Conservation (phyloP, 1,284 basidiomycete species). For the Hemileia vastatrix region DNA sequence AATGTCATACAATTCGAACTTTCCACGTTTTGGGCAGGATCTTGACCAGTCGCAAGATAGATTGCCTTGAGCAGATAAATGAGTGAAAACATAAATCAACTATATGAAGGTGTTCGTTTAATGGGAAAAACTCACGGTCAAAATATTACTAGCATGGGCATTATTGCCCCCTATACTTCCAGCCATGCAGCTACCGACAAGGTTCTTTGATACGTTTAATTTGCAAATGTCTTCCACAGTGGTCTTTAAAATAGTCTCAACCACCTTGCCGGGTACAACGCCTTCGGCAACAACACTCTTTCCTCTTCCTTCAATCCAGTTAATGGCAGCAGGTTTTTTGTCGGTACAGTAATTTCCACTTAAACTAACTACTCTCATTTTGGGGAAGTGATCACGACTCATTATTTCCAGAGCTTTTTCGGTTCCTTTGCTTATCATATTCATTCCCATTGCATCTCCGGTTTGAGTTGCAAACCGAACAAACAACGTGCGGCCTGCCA, state of each 20-base stretch:
- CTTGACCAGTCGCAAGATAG: slow-evolving; percentile 93
- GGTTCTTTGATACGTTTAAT: slow-evolving; percentile 94
- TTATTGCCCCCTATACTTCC: slow-evolving; percentile 96
- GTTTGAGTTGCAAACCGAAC: slow-evolving; percentile 93
- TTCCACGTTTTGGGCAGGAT: slow-evolving; percentile 98
- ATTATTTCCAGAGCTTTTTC: slow-evolving; percentile 84
- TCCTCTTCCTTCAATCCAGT: slow-evolving; percentile 98
- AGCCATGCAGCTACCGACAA: slow-evolving; percentile 96
- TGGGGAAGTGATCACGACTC: slow-evolving; percentile 67
- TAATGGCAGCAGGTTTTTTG: slow-evolving; percentile 99
- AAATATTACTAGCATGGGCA: slow-evolving; percentile 94
- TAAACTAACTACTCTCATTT: slow-evolving; percentile 85
- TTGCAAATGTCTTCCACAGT: slow-evolving; percentile 83
- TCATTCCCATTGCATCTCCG: slow-evolving; percentile 99
- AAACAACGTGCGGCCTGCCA: slow-evolving; percentile 84
- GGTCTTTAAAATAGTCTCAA: slow-evolving; percentile 87
- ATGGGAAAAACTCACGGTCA: slow-evolving; percentile 52
- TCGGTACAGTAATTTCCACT: slow-evolving; percentile 99
- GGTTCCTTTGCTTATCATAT: slow-evolving; percentile 82
- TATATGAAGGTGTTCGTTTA: not conserved
- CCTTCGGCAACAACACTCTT: slow-evolving; percentile 97
- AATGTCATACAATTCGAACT: slow-evolving; percentile 96
- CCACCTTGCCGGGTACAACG: slow-evolving; percentile 75
- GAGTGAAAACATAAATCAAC: not conserved
- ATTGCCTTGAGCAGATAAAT: slow-evolving; percentile 49